Percentiles rank a stretch among this genome's conserved stretches.
Evolutionary conservation across 2,329 filamentous ascomycete species (phyloP).

Genomic region (Fusarium hostae): DNA sequence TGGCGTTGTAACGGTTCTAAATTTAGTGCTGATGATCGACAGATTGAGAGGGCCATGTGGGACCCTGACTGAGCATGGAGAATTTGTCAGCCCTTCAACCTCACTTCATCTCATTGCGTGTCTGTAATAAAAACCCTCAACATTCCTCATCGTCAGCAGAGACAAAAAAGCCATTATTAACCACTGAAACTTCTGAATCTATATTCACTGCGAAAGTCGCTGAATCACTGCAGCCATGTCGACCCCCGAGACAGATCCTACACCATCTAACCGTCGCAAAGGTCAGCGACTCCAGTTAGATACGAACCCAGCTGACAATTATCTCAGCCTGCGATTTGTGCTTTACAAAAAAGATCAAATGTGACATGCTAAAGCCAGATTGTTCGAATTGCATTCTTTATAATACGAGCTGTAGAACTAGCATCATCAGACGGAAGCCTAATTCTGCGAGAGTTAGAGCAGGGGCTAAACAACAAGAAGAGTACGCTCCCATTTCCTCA

Average conservation of each 20-base stretch:
- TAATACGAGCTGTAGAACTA: constrained; percentile 51
- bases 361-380: constrained; percentile 56
- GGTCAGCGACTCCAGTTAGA: not conserved
- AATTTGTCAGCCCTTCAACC: constrained; percentile 36
- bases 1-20: not conserved
- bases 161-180: rapidly evolving
- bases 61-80: not conserved
- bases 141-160: not conserved
- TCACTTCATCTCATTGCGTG: not conserved
- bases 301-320: not conserved
- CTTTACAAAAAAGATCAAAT: constrained; percentile 60
- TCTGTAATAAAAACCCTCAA: not conserved
- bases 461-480: constrained; percentile 17
- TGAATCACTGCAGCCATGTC: not conserved
- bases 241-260: constrained; percentile 18
- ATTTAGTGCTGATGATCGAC: constrained; percentile 16
- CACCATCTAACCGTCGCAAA: constrained; percentile 40
- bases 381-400: constrained; percentile 59
- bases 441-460: constrained; percentile 34
- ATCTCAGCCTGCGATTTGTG: constrained; percentile 55
- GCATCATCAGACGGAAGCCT: constrained; percentile 42
- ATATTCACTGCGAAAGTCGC: rapidly evolving
- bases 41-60: not conserved
- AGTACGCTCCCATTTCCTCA: constrained; percentile 4
- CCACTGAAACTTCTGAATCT: rapidly evolving